These are phyloP conservation scores for Wickerhamiella azyma DNA, from an alignment of 805 yeast genomes.

Conservation along the genomic window DNA sequence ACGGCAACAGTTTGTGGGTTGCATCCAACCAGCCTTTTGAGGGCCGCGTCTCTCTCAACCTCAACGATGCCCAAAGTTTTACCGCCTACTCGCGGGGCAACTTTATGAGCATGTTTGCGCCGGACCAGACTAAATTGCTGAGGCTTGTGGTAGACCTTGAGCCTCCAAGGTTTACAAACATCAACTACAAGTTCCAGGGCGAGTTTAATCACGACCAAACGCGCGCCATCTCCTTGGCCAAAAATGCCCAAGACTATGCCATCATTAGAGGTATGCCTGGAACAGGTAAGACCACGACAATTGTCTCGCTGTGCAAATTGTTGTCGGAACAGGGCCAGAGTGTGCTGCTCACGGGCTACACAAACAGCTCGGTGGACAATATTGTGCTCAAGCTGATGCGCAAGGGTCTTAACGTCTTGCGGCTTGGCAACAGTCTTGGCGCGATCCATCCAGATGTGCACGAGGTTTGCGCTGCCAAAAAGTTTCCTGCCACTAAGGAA, in stretches of 20 bases:
- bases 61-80: conserved; percentile 63
- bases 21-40: conserved; percentile 41
- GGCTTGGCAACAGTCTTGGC: conserved; percentile 46
- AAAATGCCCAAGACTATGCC: conserved; percentile 59
- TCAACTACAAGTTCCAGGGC: conserved; percentile 8
- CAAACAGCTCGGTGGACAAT: conserved; percentile 94
- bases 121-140: conserved; percentile 26
- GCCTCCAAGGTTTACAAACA: conserved; percentile 31
- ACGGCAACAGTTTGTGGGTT: conserved; percentile 35
- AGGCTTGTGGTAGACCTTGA: conserved; percentile 40
- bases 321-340: conserved; percentile 49
- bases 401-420: conserved; percentile 36
- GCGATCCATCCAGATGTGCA: conserved; percentile 50
- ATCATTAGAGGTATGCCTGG: conserved; percentile 96
- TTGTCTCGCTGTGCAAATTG: conserved; percentile 55
- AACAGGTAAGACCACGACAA: conserved; percentile 88
- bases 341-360: conserved; percentile 70
- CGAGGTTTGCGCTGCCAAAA: conserved; percentile 32
- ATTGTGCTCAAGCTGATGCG: conserved; percentile 58
- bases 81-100: conserved; percentile 68
- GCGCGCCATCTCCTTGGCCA: conserved; percentile 49
- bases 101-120: conserved; percentile 49
- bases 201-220: conserved; percentile 58
- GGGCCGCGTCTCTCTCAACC: conserved; percentile 51
- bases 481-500: conserved; percentile 29